phyloP scores from a whole-genome alignment of 2,329 filamentous ascomycete genomes.

The Penicillium paneum region DNA sequence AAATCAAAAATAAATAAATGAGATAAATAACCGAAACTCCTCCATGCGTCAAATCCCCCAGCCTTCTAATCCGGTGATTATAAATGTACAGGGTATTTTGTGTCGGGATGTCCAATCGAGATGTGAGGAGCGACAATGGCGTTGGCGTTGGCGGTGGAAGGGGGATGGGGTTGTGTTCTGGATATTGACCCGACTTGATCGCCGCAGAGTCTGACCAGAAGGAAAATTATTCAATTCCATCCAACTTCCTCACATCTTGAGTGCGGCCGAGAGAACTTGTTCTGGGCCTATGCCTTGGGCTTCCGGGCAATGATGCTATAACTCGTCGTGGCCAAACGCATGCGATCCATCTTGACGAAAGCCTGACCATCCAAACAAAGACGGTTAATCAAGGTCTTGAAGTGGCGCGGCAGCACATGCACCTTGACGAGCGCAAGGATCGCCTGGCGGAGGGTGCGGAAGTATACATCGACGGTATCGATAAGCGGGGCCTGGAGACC shows the following conservation, averaged over 20 bases:
- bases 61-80: neutral
- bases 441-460: slow-evolving; percentile 50
- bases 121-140: neutral
- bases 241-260: neutral
- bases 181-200: neutral
- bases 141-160: neutral
- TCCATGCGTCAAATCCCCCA: neutral
- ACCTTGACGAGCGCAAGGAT: slow-evolving; percentile 51
- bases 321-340: slow-evolving; percentile 53
- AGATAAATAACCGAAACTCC: neutral
- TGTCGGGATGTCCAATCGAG: neutral
- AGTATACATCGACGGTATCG: slow-evolving; percentile 55
- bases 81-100: slow-evolving; percentile 1
- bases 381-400: slow-evolving; percentile 54
- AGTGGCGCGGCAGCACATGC: slow-evolving; percentile 49
- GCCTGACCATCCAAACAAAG: slow-evolving; percentile 54
- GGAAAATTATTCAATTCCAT: neutral
- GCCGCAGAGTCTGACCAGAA: too few species aligned
- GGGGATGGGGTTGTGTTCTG: neutral
- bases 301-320: slow-evolving; percentile 55
- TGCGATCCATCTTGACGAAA: slow-evolving; percentile 56
- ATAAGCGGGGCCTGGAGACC: slow-evolving; percentile 53
- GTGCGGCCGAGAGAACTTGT: neutral
- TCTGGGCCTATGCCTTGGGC: slow-evolving; percentile 21
- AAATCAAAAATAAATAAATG: neutral